Percentiles rank a stretch among this genome's conserved stretches.
These are phyloP conservation scores for Amyloporia xantha DNA, from an alignment of 768 basidiomycete species.

Conservation along the genomic window DNA sequence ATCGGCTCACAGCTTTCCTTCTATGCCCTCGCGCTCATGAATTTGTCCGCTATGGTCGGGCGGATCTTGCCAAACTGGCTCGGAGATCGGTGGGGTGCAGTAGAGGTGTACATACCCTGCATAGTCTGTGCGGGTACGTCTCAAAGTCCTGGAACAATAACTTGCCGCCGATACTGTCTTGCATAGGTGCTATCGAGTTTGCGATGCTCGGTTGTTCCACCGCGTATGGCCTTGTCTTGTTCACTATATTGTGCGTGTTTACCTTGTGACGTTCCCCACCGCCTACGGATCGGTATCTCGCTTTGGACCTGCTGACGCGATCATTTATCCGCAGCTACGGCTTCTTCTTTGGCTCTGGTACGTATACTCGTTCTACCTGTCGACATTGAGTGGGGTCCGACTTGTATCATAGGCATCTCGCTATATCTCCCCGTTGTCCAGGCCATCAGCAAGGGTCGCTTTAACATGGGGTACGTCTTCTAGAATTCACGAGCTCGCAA, in stretches of 20 bases:
- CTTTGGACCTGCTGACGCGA: too few relatives aligned
- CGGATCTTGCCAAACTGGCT: conserved; percentile 2
- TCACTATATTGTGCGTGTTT: background rate
- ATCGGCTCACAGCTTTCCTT: background rate
- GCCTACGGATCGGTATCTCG: too few relatives aligned
- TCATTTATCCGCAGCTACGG: too few relatives aligned
- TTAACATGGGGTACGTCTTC: background rate
- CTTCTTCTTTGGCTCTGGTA: background rate
- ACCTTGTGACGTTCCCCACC: too few relatives aligned
- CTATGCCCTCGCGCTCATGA: conserved; percentile 2
- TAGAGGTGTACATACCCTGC: background rate
- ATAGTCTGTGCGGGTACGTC: background rate
- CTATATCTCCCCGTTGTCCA: background rate
- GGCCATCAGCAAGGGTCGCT: background rate
- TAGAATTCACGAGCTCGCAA: background rate
- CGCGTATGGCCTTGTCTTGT: background rate
- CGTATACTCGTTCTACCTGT: background rate
- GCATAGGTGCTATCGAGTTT: background rate
- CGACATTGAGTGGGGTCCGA: background rate
- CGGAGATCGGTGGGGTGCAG: background rate
- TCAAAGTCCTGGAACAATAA: too few relatives aligned
- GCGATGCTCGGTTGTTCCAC: background rate
- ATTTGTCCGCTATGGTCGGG: background rate
- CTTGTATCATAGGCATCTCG: background rate
- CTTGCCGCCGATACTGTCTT: too few relatives aligned